phyloP scores from a whole-genome alignment of 345 rosid genomes.

The Euphorbia peplus region DNA sequence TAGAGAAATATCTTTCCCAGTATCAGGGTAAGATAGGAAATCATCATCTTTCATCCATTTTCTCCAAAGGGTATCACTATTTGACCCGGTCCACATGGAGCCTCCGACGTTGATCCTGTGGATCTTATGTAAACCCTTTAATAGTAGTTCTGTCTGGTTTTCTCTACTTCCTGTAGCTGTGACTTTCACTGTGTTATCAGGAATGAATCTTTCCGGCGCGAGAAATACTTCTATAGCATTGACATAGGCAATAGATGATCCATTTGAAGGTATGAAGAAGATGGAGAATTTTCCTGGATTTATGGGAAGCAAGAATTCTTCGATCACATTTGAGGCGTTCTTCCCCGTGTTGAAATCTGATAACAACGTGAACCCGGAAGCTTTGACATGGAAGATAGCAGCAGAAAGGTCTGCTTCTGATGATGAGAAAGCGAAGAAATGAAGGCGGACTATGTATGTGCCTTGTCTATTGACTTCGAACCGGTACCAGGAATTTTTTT shows the following conservation, averaged over 20 bases:
- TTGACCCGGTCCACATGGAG: conserved; percentile 5
- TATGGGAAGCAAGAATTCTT: conserved; percentile 15
- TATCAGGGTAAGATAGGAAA: conserved; percentile 20
- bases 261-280: conserved; percentile 30
- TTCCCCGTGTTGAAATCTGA: background rate
- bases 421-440: conserved; percentile 20
- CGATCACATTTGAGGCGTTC: conserved; percentile 4
- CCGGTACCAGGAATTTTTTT: conserved; percentile 2
- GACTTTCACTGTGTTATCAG: background rate
- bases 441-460: conserved; percentile 20
- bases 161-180: conserved; percentile 4
- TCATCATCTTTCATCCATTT: conserved; percentile 42
- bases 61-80: conserved; percentile 37
- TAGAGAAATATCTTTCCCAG: conserved; percentile 8
- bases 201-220: conserved; percentile 29
- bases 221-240: conserved; percentile 67
- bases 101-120: conserved; percentile 53
- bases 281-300: conserved; percentile 11
- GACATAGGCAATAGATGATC: conserved; percentile 46
- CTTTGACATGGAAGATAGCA: conserved; percentile 18
- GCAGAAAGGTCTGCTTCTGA: conserved; percentile 1
- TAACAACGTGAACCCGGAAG: conserved; percentile 13
- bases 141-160: conserved; percentile 7
- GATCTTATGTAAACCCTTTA: conserved; percentile 25
- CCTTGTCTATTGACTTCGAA: conserved; percentile 8